A percentile compares a stretch with the other conserved stretches of the same genome.
Conservation (phyloP, 805 yeast species). For the Millerago galiae region DNA sequence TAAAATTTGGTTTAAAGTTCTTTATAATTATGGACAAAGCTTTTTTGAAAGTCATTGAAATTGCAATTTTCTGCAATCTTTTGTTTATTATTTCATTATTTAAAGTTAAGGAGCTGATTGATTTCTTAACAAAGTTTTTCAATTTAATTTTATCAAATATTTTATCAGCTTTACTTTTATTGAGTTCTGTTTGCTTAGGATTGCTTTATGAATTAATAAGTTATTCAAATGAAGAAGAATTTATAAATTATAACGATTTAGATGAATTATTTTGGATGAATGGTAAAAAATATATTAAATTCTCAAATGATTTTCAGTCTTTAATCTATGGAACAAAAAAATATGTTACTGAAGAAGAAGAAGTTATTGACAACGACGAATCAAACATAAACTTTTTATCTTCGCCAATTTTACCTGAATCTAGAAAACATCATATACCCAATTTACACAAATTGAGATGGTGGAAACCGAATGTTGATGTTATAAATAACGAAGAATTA, state of each 20-base stretch:
- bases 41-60: neutral
- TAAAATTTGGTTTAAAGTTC: neutral
- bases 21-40: neutral
- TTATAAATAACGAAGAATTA: neutral
- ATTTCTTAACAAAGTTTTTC: neutral
- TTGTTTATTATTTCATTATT: slow-evolving; percentile 2
- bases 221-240: neutral
- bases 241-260: slow-evolving; percentile 2
- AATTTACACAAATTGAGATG: slow-evolving; percentile 2
- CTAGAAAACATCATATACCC: neutral
- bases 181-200: slow-evolving; percentile 1
- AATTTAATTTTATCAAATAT: neutral
- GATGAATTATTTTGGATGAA: slow-evolving; percentile 5
- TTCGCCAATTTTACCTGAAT: neutral
- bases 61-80: neutral
- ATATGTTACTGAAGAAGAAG: neutral
- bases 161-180: neutral
- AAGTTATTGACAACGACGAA: neutral
- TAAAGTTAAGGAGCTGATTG: slow-evolving; percentile 1
- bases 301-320: slow-evolving; percentile 4
- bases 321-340: neutral
- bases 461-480: slow-evolving; percentile 4
- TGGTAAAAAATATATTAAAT: neutral
- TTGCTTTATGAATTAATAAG: neutral
- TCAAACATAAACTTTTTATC: neutral